Evolutionary conservation across 2,329 filamentous ascomycete genomes (phyloP), one percentile per base, ranked within the genome.

Genomic region (Exophiala xenobiotica): DNA sequence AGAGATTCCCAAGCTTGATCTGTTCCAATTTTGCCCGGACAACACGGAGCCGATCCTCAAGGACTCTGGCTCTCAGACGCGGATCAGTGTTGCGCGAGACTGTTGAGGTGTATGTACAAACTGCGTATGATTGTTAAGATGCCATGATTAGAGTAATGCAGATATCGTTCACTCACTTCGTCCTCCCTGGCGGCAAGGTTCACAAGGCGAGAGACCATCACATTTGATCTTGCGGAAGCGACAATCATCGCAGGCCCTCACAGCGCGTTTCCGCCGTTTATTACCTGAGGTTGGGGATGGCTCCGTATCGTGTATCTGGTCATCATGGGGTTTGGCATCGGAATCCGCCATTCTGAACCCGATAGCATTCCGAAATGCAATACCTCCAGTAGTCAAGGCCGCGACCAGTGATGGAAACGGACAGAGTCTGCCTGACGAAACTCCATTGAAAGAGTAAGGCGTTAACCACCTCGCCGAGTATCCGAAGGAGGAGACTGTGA

Each of bases 161-260:
- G 29, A 12, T 23, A 22, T 18, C 16, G n/a, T 43, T 16, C 20
- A 54, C 51, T 47, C 38, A 54, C 56, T 37, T 29, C 56, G 37
- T 24, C 54, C 49, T 22, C 49, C 51, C 18, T 50, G 43, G 18
- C 44, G 22, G 44, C 70, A 73, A 41, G 68, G 69, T 55, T 71
- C 69, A 60, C 70, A 72, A 47, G 70, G 70, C n/a, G 63, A 63
- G 22, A 61, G 45, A 12, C 69, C 70, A 51, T 70, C 68, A 58
- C 70, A 73, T 22, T 39, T 39, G 37, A 39, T 19, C 11, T 39
- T 39, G 7, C 37, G 37, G 12, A 22, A 39, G 37, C 37, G 37
- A 39, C 37, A 39, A 6, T 39, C 37, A 19, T 39, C 37, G 37
- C 37, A 39, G 14, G 37, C 37, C 19, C 37, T 39, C 37, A 39